Evolutionary conservation across 192 early-diverging fungal species (phyloP), one percentile per base, ranked within the genome.

Genomic region (Paraglomus brasilianum): DNA sequence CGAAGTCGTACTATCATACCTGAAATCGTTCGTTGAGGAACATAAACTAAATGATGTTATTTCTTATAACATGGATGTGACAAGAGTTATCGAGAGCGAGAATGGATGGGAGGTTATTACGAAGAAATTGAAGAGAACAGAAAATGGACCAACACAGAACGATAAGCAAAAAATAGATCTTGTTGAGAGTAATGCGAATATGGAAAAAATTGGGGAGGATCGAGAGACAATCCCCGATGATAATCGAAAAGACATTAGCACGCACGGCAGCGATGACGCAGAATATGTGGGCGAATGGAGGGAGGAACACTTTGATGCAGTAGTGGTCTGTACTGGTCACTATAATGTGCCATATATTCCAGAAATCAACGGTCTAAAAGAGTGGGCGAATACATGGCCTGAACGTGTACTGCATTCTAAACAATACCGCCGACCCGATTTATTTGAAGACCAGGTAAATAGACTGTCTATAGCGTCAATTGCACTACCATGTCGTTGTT

Each of bases 301-400:
- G 30, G 30, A 30, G 30, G 72, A 71, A 15, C 39, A 44, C 8
- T 86, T 77, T 66, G 85, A 86, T 69, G 82, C 81, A 2, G 40
- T 86, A 5, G 49, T 83, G 6, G 76, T 86, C 9, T 80, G 79
- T 22, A 78, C 71, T 4, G 85, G 85, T 9, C 77, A 82, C n/a
- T 77, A 78, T 39, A 62, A 57, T 17, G 70, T 79, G 41, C 85
- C 85, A 5, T 75, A 66, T 48, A 79, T 86, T n/a, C 85, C 85
- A 0, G 70, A 81, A 38, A 61, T 86, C 4, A 56, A 64, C 0
- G 81, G 82, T 0, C 53, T 85, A 5, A 8, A 30, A 0, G 64
- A 69, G 4, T 53, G 41, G 11, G 43, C 45, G 8, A 48, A 45
- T 17, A 10, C 15, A 8, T 45, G 41, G 55, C 17, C 11, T 8